Evolutionary conservation across 148 eudicot genomes (phyloP).

Genomic region (Rhododendron simsii): DNA sequence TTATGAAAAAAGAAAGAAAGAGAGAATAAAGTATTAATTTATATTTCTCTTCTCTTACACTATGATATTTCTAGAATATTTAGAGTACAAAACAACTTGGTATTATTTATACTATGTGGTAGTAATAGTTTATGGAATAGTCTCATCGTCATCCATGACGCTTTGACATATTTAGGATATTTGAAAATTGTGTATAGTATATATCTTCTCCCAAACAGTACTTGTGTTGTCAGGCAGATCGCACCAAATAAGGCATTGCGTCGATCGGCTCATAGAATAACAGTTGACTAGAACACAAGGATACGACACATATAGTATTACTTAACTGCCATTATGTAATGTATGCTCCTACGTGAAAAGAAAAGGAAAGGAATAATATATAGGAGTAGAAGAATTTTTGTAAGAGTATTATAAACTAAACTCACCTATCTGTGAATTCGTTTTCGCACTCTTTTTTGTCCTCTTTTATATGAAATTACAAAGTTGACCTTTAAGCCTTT

Average conservation of each 20-base stretch:
- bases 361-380: background rate
- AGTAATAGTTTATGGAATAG: background rate
- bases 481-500: background rate
- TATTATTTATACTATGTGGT: too few relatives aligned
- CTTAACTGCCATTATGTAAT: background rate
- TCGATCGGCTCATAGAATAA: background rate
- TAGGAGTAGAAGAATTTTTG: background rate
- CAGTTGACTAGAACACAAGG: background rate
- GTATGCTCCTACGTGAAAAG: background rate
- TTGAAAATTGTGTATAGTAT: background rate
- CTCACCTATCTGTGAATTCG: background rate
- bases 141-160: too few relatives aligned
- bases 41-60: background rate
- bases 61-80: background rate
- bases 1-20: background rate
- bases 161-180: background rate
- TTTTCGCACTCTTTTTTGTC: background rate
- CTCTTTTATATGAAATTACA: background rate
- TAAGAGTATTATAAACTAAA: background rate
- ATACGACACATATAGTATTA: background rate
- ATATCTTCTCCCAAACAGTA: background rate
- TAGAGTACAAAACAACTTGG: background rate
- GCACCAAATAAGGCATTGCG: background rate
- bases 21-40: background rate
- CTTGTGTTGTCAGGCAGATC: background rate